phyloP scores from a whole-genome alignment of 1,139 yeast genomes.

The Suhomyces choctaworum region DNA sequence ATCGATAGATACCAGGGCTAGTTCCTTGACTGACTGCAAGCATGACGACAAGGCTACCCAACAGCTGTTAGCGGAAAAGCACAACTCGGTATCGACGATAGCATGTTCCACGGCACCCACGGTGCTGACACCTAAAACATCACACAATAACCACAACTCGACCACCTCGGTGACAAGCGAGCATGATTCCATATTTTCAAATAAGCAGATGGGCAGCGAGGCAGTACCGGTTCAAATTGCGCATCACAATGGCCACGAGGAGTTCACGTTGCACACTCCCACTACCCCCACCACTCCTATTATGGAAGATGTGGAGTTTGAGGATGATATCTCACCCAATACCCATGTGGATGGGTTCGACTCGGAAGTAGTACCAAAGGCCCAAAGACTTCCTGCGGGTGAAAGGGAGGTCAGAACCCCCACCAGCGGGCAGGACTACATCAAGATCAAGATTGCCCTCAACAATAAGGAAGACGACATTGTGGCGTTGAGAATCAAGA shows the following conservation, averaged over 20 bases:
- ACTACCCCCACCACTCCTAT: conserved; percentile 26
- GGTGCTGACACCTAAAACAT: conserved; percentile 3
- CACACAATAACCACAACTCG: conserved; percentile 10
- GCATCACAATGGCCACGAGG: conserved; percentile 5
- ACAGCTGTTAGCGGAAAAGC: conserved; percentile 1
- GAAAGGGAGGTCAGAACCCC: conserved; percentile 5
- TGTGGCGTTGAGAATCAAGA: conserved; percentile 31
- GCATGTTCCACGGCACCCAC: conserved; percentile 2
- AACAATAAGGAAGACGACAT: conserved; percentile 36
- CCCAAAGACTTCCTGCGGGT: conserved; percentile 1
- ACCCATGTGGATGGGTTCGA: not conserved
- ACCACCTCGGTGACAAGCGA: conserved; percentile 16
- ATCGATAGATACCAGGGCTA: conserved; percentile 13
- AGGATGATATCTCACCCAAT: conserved; percentile 7
- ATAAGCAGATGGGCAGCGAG: conserved; percentile 3
- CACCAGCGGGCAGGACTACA: conserved; percentile 18
- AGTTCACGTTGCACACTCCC: conserved; percentile 9
- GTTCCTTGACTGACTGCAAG: conserved; percentile 6
- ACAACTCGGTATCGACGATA: conserved; percentile 7
- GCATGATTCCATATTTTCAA: conserved; percentile 20
- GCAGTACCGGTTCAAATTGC: not conserved
- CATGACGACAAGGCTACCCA: not conserved
- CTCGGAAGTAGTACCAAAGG: not conserved
- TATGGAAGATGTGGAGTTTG: conserved; percentile 17
- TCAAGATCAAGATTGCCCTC: conserved; percentile 35